phyloP scores from a whole-genome alignment of 345 rosid genomes.

The Populus euphratica region DNA sequence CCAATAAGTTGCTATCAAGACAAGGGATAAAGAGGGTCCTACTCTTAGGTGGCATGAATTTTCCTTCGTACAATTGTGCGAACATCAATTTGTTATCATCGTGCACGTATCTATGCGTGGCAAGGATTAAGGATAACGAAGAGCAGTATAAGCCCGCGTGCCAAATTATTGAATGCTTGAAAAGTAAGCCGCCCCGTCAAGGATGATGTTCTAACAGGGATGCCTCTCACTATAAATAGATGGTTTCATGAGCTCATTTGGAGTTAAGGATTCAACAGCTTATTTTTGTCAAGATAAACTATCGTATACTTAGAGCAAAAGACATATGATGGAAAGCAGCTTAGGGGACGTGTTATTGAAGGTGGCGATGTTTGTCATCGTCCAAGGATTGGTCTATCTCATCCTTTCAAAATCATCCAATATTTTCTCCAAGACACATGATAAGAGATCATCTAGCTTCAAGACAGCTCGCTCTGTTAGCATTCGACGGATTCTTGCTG shows the following conservation, averaged over 20 bases:
- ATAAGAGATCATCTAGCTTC: constrained; percentile 38
- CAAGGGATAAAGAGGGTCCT: background rate
- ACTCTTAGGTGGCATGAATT: background rate
- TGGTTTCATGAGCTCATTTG: background rate
- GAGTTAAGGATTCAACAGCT: background rate
- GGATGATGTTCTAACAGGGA: background rate
- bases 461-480: constrained; percentile 43
- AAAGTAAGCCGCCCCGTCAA: background rate
- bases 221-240: background rate
- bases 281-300: background rate
- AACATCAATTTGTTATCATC: background rate
- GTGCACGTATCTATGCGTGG: background rate
- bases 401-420: constrained; percentile 58
- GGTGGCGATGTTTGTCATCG: constrained; percentile 39
- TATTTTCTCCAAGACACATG: constrained; percentile 42
- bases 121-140: background rate
- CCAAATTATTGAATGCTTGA: background rate
- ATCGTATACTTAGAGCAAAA: background rate
- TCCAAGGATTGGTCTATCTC: constrained; percentile 60
- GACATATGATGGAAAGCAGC: constrained; percentile 32
- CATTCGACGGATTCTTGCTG: constrained; percentile 45
- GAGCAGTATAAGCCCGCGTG: background rate
- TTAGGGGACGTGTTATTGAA: constrained; percentile 42
- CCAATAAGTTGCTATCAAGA: background rate
- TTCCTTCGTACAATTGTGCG: background rate